Conservation (phyloP, 2,329 filamentous ascomycete species). For the Microascus cirrosus region DNA sequence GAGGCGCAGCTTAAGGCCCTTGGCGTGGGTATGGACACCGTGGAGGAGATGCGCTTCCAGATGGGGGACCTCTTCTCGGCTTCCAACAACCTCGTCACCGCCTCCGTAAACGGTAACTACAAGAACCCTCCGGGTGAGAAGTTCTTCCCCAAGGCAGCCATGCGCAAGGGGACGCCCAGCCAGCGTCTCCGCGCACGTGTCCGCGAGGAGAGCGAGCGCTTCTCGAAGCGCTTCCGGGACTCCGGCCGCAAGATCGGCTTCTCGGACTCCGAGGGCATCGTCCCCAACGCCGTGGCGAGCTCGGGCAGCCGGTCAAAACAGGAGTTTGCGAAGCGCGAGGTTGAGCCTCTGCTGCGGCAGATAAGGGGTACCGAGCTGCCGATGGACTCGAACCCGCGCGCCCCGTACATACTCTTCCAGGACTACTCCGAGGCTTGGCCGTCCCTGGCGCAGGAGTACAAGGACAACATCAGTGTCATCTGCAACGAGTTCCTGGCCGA, state of each 20-base stretch:
- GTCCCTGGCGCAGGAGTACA: conserved; percentile 38
- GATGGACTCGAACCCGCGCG: conserved; percentile 39
- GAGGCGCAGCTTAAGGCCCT: conserved; percentile 37
- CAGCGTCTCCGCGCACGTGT: conserved; percentile 39
- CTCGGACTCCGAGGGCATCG: conserved; percentile 10
- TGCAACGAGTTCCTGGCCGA: conserved; percentile 42
- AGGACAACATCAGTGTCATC: conserved; percentile 40
- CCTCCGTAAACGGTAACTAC: conserved; percentile 42
- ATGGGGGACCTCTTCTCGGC: conserved; percentile 40
- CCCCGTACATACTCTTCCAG: conserved; percentile 42
- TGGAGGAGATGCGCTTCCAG: conserved; percentile 41
- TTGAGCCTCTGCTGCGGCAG: conserved; percentile 35
- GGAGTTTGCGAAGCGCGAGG: conserved; percentile 34
- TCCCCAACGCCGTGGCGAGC: conserved; percentile 13
- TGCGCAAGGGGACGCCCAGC: conserved; percentile 35
- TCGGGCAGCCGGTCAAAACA: conserved; percentile 28
- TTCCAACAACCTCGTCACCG: conserved; percentile 41
- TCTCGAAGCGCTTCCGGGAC: conserved; percentile 34
- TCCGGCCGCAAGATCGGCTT: conserved; percentile 38
- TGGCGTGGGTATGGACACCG: conserved; percentile 37
- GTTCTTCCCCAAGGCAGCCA: conserved; percentile 38
- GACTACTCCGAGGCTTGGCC: conserved; percentile 42
- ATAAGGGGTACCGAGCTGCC: conserved; percentile 41
- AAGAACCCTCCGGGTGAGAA: conserved; percentile 40
- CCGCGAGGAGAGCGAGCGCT: conserved; percentile 39